Evolutionary conservation across 371 early-diverging fungal genomes (phyloP), one percentile per base, ranked within the genome.

Genomic region (Mortierella sp.): DNA sequence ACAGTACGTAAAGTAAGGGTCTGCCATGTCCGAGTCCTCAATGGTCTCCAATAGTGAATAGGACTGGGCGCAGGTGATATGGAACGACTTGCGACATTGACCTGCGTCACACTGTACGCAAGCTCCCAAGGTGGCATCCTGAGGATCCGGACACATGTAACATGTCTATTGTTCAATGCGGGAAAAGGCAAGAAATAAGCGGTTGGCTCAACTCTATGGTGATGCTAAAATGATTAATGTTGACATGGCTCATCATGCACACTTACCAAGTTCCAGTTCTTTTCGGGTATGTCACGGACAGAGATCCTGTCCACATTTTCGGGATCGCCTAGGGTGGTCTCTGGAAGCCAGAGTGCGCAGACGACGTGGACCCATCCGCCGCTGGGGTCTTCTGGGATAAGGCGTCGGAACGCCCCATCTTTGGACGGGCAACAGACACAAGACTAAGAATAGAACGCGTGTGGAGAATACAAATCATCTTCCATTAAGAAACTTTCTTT

Each of bases 51-150:
- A 67, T 10, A 89, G 80, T 51, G 85, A 88, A 28, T 79, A 79
- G 21, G 88, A 78, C 37, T 87, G 88, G 1, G 90, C 92, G 61
- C 93, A 93, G 0, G 91, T 85, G 1, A 91, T 89, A 71, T 93
- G 93, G 14, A 89, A 89, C 26, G 88, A 88, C 69, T 90, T 87
- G 21, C 86, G 78, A 74, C 93, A 92, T 10, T 79, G 84, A 8
- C 88, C 87, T 13, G 87, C 87, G 61, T 83, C 85, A 48, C 93
- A 93, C 14, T 82, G 82, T 13, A 91, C 79, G 48, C 88, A 88
- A 0, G 92, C 94, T 46, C 91, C 91, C 73, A 88, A 74, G 26
- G 77, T 75, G 13, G 89, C 80, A 71, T 82, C 87, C 40, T 77
- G 79, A 13, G 86, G 77, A 40, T 89, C 87, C 3, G 43, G 50